Evolutionary conservation across 805 yeast species (phyloP).

Genomic region (Komagataella kurtzmanii): DNA sequence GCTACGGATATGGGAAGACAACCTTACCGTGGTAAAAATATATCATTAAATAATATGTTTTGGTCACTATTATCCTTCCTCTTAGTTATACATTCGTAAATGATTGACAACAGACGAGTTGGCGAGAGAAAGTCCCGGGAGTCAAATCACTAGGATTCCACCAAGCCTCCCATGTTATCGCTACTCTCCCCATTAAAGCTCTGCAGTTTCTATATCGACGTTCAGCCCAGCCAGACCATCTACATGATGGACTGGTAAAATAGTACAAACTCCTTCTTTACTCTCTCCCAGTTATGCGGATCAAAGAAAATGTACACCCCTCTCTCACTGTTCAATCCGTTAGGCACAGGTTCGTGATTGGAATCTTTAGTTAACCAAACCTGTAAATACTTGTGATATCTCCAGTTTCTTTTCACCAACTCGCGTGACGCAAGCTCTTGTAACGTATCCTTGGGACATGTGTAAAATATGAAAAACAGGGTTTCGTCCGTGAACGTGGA

Average conservation of each 20-base stretch:
- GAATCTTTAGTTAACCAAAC: slow-evolving; percentile 96
- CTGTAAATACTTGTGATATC: slow-evolving; percentile 90
- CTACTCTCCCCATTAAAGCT: too few relatives aligned
- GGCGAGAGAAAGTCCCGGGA: neutral
- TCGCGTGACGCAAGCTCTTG: slow-evolving; percentile 93
- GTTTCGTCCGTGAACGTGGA: slow-evolving; percentile 78
- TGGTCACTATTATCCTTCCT: neutral
- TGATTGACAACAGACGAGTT: neutral
- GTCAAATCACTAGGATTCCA: neutral
- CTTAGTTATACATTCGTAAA: neutral
- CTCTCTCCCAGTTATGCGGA: slow-evolving; percentile 92
- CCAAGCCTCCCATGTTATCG: neutral
- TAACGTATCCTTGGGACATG: slow-evolving; percentile 82
- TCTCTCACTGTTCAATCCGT: slow-evolving; percentile 60
- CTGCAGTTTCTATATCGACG: neutral
- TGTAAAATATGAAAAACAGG: slow-evolving; percentile 82
- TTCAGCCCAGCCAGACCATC: neutral
- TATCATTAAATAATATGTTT: neutral
- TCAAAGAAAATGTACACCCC: slow-evolving; percentile 93
- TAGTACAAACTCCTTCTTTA: slow-evolving; percentile 53
- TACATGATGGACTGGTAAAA: slow-evolving; percentile 20
- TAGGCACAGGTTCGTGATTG: slow-evolving; percentile 74
- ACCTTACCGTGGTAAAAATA: neutral
- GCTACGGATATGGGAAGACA: neutral
- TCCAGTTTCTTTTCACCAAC: slow-evolving; percentile 86